Percentiles rank a stretch among this genome's conserved stretches.
Evolutionary conservation across 2,329 filamentous ascomycete species (phyloP).

Genomic region (Conoideocrella luteorostrata): DNA sequence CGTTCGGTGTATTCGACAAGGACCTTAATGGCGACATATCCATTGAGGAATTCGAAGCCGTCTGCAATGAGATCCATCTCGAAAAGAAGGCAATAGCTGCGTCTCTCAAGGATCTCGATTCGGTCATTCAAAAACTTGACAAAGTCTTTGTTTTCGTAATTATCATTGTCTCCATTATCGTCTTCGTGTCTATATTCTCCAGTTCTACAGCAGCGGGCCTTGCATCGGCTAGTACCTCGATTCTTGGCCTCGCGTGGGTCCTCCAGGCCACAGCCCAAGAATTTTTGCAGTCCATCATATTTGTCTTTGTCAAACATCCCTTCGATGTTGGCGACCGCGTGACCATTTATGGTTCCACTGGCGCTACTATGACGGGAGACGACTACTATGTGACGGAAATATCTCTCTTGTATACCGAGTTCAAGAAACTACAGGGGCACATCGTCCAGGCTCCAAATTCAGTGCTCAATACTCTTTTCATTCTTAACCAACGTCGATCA

Average conservation of each 20-base stretch:
- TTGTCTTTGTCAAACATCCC: conserved; percentile 95
- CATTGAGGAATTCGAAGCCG: conserved; percentile 87
- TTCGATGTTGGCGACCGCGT: conserved; percentile 95
- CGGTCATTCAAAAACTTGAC: conserved; percentile 84
- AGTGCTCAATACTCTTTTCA: conserved; percentile 86
- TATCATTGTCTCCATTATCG: conserved; percentile 69
- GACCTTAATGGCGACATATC: conserved; percentile 96
- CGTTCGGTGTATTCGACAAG: conserved; percentile 90
- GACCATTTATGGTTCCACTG: conserved; percentile 84
- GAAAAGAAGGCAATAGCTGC: conserved; percentile 95
- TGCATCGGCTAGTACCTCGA: conserved; percentile 78
- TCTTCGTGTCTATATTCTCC: conserved; percentile 85
- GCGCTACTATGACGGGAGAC: conserved; percentile 69
- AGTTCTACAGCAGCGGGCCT: conserved; percentile 84
- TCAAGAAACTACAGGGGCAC: conserved; percentile 98
- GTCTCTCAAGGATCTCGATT: conserved; percentile 90
- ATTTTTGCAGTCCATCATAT: conserved; percentile 88
- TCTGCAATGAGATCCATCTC: conserved; percentile 88
- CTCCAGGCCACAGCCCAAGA: conserved; percentile 91
- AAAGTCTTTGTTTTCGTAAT: conserved; percentile 86
- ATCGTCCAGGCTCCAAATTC: conserved; percentile 95
- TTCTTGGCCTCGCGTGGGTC: conserved; percentile 89
- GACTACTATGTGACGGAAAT: conserved; percentile 97
- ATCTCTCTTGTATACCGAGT: conserved; percentile 86
- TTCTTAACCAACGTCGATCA: conserved; percentile 88